These are phyloP conservation scores for Monosporascus sp. DNA, from an alignment of 2,329 filamentous ascomycete species.

Conservation along the genomic window DNA sequence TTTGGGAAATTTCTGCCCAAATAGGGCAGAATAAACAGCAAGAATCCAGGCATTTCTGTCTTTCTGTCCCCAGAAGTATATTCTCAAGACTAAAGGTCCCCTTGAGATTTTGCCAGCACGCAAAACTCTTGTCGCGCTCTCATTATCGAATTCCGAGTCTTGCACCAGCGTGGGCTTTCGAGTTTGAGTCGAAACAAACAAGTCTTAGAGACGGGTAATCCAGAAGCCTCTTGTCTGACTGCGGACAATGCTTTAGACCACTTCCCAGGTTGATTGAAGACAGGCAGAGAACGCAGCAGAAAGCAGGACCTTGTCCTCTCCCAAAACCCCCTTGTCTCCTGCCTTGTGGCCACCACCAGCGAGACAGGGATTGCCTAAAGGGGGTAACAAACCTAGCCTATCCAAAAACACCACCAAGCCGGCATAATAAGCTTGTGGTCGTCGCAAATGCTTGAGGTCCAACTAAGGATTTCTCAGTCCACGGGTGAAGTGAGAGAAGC, in stretches of 20 bases:
- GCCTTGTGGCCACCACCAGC: not conserved
- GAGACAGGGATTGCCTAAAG: not conserved
- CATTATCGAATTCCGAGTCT: not conserved
- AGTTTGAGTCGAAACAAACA: not conserved
- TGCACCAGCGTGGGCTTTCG: slow-evolving; percentile 1
- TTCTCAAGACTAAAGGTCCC: slow-evolving; percentile 4
- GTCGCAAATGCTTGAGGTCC: too few relatives aligned
- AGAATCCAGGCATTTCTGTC: not conserved
- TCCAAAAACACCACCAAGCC: too few relatives aligned
- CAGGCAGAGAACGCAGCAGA: not conserved
- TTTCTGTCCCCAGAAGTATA: not conserved
- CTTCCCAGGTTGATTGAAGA: not conserved
- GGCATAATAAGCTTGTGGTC: too few relatives aligned
- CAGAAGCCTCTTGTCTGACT: not conserved
- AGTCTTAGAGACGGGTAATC: not conserved
- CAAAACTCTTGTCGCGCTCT: not conserved
- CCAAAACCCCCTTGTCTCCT: not conserved
- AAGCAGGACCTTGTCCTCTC: not conserved
- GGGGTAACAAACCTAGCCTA: too few relatives aligned
- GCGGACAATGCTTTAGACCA: not conserved
- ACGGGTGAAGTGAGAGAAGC: too few relatives aligned
- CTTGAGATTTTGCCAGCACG: slow-evolving; percentile 3
- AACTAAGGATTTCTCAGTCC: too few relatives aligned
- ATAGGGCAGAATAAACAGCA: not conserved
- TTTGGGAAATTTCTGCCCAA: not conserved